Evolutionary conservation across 2,329 filamentous ascomycete species (phyloP), one percentile per base, ranked within the genome.

Genomic region (Grosmannia clavigera): DNA sequence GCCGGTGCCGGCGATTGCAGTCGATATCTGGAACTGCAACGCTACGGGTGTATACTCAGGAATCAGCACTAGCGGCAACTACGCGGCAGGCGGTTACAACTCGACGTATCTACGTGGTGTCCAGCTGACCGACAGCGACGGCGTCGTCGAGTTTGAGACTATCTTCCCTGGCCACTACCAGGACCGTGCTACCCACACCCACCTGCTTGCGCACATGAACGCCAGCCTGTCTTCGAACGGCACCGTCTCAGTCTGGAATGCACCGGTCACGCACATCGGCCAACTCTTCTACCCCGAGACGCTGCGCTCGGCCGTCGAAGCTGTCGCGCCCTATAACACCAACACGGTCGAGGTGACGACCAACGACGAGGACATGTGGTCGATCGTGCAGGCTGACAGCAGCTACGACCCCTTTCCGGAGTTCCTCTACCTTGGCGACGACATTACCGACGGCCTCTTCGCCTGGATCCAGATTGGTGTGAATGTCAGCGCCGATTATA

Each of bases 261-360:
- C 80, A 5, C 57, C 57, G 14, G 57, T 59, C 57, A 76, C 79
- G 2, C 81, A 85, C 69, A 76, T 84, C 54, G 81, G 82, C 16
- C 81, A 86, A 68, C 70, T 84, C 52, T 85, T 81, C 73, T 81
- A 81, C 65, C 79, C 84, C 67, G 77, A 83, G 66, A 72, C 75
- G 63, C 75, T 85, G 31, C 75, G 80, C 61, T 64, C 68, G 16
- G 64, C 71, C n/a, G 76, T 84, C 61, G 77, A 81, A 62, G 68
- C 67, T 19, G 73, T 72, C 2, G 63, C 66, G 0, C 81, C 81
- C 0, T 79, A 80, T 68, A 67, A 58, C 16, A 67, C 65, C 57
- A 79, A 79, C 67, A 70, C 50, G 38, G 71, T 75, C 64, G 61
- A 62, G 0, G 38, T 75, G 29, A 81, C 75, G 3, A 69, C 68